phyloP scores from a whole-genome alignment of 2,329 filamentous ascomycete genomes.

The Exophiala bonariae region DNA sequence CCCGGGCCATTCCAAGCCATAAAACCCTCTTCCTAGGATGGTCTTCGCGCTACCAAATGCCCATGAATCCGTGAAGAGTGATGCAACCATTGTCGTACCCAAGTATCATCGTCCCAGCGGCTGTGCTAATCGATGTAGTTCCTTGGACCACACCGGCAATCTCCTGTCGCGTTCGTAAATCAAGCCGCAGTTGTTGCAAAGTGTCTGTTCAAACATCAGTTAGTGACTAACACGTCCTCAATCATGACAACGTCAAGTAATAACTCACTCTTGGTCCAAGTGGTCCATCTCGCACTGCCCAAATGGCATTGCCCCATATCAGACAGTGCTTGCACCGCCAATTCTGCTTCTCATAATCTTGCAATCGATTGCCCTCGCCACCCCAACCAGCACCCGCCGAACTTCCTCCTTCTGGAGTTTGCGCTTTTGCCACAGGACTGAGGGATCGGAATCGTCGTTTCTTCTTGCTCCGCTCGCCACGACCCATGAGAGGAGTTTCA shows the following conservation, averaged over 20 bases:
- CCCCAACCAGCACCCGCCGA: constrained; percentile 67
- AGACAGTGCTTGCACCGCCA: constrained; percentile 90
- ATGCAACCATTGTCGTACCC: no score
- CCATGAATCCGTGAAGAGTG: not conserved
- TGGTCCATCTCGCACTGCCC: constrained; percentile 92
- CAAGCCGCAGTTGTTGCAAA: constrained; percentile 92
- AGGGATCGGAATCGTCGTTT: constrained; percentile 88
- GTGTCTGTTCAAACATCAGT: constrained; percentile 56
- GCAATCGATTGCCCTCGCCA: constrained; percentile 61
- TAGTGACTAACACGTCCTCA: no score
- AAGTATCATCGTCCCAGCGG: constrained; percentile 36
- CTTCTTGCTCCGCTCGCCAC: constrained; percentile 91
- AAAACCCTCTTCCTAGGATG: no score
- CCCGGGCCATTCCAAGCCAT: no score
- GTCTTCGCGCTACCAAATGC: no score
- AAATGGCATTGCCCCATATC: constrained; percentile 86
- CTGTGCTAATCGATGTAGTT: constrained; percentile 59
- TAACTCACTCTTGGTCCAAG: constrained; percentile 74
- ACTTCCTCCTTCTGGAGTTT: constrained; percentile 69
- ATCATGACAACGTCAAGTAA: not conserved
- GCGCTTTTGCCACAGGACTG: constrained; percentile 71
- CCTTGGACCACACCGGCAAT: constrained; percentile 74
- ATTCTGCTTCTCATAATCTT: constrained; percentile 69
- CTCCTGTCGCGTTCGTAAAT: constrained; percentile 84
- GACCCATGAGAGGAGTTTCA: constrained; percentile 77